phyloP scores from a whole-genome alignment of 257 asterid genomes.

The Przewalskia tangutica region DNA sequence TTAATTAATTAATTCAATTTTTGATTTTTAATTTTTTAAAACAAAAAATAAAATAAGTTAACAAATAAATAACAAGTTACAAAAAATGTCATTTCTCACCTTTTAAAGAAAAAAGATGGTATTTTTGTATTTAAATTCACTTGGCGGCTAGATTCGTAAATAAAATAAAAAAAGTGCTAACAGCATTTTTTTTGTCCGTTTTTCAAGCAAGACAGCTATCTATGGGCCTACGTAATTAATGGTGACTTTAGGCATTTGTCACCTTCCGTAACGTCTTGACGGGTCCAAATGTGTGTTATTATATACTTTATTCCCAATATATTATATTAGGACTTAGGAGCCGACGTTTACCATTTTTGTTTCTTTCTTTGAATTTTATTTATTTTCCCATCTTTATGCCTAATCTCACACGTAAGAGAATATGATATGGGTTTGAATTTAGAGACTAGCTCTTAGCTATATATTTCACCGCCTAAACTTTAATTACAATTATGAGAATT shows the following conservation, averaged over 20 bases:
- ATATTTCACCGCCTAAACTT: not conserved
- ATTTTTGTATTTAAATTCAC: no score
- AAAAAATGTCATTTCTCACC: no score
- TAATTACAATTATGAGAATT: not conserved
- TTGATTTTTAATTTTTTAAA: no score
- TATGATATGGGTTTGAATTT: not conserved
- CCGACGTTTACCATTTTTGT: not conserved
- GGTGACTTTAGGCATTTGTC: not conserved
- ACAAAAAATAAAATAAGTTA: no score
- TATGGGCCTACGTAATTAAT: not conserved
- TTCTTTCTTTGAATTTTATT: not conserved
- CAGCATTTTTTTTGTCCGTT: no score
- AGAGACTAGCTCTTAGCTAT: not conserved
- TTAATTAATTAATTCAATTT: no score
- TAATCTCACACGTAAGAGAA: not conserved
- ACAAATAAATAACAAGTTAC: no score
- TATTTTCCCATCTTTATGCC: not conserved
- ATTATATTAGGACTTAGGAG: not conserved
- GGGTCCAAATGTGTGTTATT: not conserved
- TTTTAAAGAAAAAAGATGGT: no score
- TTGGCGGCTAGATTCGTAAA: no score
- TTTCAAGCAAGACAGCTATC: not conserved
- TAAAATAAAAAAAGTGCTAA: no score
- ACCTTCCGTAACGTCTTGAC: not conserved
- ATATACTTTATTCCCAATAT: not conserved